Evolutionary conservation across 2,329 filamentous ascomycete species (phyloP), one percentile per base, ranked within the genome.

Genomic region (Lachnellula occidentalis): DNA sequence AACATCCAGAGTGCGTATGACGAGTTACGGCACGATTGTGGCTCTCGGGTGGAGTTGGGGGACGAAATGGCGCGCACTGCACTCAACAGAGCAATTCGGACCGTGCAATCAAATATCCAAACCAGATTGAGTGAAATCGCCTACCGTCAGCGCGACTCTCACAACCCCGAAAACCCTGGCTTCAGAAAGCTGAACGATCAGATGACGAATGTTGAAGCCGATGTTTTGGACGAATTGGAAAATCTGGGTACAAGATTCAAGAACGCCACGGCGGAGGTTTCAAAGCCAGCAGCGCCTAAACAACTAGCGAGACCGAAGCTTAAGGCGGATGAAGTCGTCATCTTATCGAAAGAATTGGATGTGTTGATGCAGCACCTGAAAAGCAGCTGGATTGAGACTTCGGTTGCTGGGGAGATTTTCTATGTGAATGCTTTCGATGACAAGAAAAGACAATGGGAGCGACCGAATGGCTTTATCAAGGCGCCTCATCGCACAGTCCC

Each of bases 1-100:
- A 42, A 42, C 19, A 58, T 63, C 48, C 45, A 52, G 22, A 41
- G 34, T 15, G 27, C 48, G 34, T 63, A 50, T 47, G 49, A 45
- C 12, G 39, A 55, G 5, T 36, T 55, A 11, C 55, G 57, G 21
- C 53, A 50, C 12, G 19, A 51, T 34, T 34, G 57, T 53, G 61
- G 59, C 15, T 58, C 61, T 37, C 55, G 54, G 14, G 57, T 63
- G 51, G 61, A 63, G 49, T 45, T 61, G 9, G 61, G 61, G 5
- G 61, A 63, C 37, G 55, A 58, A n/a, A 31, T n/a, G 1, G 39
- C 59, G 11, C 39, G 53, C 5, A 34, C 41, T 36, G n/a, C 43
- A 24, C 4, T 61, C 3, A 50, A 51, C 4, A 17, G 24, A 8
- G 19, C 31, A 6, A 57, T 61, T 34, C 37, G 39, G 9, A 54